Evolutionary conservation across 2,329 filamentous ascomycete species (phyloP), one percentile per base, ranked within the genome.

Genomic region (Trichoderma atrobrunneum): DNA sequence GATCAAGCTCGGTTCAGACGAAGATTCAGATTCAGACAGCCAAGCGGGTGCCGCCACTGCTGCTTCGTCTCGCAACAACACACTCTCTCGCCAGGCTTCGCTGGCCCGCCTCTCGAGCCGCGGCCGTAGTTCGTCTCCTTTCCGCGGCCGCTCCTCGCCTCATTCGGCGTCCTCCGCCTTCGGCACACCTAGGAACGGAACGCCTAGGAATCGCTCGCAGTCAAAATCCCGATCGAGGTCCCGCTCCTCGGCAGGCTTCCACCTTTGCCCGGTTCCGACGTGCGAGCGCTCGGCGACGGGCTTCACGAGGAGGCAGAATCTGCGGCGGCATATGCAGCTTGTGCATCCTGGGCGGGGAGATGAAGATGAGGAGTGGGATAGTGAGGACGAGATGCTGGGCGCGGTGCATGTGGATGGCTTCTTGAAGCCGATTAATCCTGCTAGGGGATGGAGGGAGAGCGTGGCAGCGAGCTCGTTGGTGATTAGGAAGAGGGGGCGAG

Each of bases 341-440:
- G 76, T 85, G 21, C 83, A 85, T 72, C 78, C 79, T n/a, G 79
- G 78, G 76, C 79, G 68, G 80, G 78, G 69, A 77, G 78, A 77
- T 14, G 76, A 82, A 43, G 79, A 82, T 24, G 74, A 78, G 36
- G 81, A 82, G 24, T 74, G 77, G 39, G 81, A 82, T 30, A 82
- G 85, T 72, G 86, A 84, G 76, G 87, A 86, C 71, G 88, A 90
- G 76, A 86, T 89, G 76, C 75, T 85, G 10, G 91, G 90, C 0
- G 90, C 85, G 0, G 88, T 93, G 24, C 91, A 93, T 76, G 86
- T 89, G 1, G 91, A 93, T 78, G 89, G 91, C 0, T 93, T 92
- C 76, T 75, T 93, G 76, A 83, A 84, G 77, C 86, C 87, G 5
- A 85, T 93, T 67, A 81, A 83, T 72, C 79, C 83, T 1, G 81